phyloP scores from a whole-genome alignment of 306 rosid genomes.

The Sicyos baderoa region DNA sequence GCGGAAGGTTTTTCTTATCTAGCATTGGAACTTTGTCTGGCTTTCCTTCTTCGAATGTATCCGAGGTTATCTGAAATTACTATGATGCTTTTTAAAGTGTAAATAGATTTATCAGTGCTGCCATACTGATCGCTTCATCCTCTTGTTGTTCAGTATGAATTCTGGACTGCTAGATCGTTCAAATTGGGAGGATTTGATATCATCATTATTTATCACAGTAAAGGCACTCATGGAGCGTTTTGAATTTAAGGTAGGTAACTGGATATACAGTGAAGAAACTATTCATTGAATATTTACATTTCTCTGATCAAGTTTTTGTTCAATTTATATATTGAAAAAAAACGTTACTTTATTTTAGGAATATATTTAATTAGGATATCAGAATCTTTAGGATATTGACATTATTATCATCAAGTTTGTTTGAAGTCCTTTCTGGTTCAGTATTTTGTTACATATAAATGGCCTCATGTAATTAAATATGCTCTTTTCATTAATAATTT shows the following conservation, averaged over 20 bases:
- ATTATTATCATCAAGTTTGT: not conserved
- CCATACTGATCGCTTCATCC: conserved; percentile 20
- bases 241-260: conserved; percentile 58
- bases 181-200: conserved; percentile 45
- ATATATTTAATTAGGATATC: conserved; percentile 3
- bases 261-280: not conserved
- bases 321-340: not conserved
- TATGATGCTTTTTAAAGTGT: not conserved
- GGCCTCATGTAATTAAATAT: not conserved
- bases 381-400: conserved; percentile 1
- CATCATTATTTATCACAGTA: conserved; percentile 45
- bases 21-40: conserved; percentile 61
- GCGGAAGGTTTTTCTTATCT: conserved; percentile 49
- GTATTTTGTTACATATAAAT: not conserved
- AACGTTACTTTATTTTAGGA: not conserved
- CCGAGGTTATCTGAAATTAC: conserved; percentile 36
- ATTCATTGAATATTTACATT: conserved; percentile 1
- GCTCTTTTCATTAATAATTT: not conserved
- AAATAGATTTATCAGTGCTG: conserved; percentile 3
- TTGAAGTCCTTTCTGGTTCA: not conserved
- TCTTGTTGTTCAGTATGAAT: conserved; percentile 37
- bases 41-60: conserved; percentile 47
- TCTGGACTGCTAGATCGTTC: conserved; percentile 30
- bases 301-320: not conserved
- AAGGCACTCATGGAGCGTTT: conserved; percentile 50